These are phyloP conservation scores for Claviceps capensis DNA, from an alignment of 2,329 filamentous ascomycete species.

Conservation along the genomic window DNA sequence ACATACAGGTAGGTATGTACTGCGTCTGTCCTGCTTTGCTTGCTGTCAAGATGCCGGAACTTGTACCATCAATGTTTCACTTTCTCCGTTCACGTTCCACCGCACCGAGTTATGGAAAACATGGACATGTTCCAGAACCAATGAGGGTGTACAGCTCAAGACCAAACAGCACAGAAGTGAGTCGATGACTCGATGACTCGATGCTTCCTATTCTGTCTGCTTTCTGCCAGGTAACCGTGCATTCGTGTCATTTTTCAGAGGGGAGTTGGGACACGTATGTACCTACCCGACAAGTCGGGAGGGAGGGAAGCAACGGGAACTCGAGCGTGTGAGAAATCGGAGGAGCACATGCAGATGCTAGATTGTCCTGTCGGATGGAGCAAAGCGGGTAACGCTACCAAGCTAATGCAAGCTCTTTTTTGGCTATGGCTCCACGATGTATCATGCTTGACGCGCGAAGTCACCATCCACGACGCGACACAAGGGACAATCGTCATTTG, in stretches of 20 bases:
- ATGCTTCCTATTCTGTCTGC: no score
- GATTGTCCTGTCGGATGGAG: not conserved
- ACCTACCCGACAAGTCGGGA: not conserved
- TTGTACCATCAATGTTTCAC: no score
- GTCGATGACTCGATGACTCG: no score
- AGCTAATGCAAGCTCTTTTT: not conserved
- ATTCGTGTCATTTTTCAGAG: not conserved
- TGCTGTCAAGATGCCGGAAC: not conserved
- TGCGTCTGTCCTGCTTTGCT: not conserved
- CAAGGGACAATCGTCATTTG: not conserved
- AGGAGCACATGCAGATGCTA: not conserved
- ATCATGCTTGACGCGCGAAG: slow-evolving; percentile 2
- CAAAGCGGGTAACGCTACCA: not conserved
- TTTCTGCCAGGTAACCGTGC: not conserved
- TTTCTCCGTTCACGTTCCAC: not conserved
- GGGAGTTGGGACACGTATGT: not conserved
- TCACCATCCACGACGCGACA: not conserved
- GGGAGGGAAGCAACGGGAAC: not conserved
- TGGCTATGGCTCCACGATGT: slow-evolving; percentile 2
- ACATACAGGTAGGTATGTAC: no score
- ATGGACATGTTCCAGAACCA: not conserved
- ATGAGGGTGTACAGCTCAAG: not conserved
- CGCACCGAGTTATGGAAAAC: not conserved
- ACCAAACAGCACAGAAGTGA: no score
- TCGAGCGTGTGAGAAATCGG: not conserved